These are phyloP conservation scores for Wickerhamiella siamensis DNA, from an alignment of 805 yeast genomes.

Conservation along the genomic window DNA sequence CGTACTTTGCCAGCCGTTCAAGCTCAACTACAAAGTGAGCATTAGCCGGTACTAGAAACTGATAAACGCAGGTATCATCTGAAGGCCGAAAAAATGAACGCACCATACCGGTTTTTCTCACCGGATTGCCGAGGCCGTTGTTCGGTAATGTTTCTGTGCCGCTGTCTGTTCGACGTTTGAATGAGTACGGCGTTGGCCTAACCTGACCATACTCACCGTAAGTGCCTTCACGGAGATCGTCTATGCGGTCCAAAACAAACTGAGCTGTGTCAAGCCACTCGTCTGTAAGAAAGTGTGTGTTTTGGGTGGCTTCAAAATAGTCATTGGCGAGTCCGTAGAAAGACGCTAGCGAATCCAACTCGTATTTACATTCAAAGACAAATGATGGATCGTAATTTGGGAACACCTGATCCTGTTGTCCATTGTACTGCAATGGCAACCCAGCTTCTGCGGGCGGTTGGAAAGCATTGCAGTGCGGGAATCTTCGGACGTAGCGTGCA, in stretches of 20 bases:
- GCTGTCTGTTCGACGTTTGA: conserved; percentile 56
- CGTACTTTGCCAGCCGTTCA: conserved; percentile 22
- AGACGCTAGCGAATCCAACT: conserved; percentile 72
- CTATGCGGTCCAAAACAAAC: conserved; percentile 28
- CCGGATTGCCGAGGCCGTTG: conserved; percentile 76
- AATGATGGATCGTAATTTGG: conserved; percentile 58
- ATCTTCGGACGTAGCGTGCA: conserved; percentile 41
- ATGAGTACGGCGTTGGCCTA: conserved; percentile 40
- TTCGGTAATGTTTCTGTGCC: conserved; percentile 75
- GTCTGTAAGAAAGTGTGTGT: conserved; percentile 29
- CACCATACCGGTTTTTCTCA: conserved; percentile 52
- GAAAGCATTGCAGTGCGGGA: conserved; percentile 85
- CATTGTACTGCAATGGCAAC: conserved; percentile 7
- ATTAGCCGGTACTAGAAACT: conserved; percentile 74
- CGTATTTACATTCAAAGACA: conserved; percentile 85
- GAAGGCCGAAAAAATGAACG: conserved; percentile 79
- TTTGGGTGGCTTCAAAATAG: conserved; percentile 38
- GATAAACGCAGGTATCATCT: conserved; percentile 72
- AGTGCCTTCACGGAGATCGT: conserved; percentile 24
- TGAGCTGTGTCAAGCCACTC: conserved; percentile 43
- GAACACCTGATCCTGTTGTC: conserved; percentile 37
- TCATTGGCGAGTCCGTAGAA: conserved; percentile 64
- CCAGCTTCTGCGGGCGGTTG: conserved; percentile 53
- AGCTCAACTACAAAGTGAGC: conserved; percentile 61
- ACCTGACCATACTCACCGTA: conserved; percentile 35